A percentile compares a stretch with the other conserved stretches of the same genome.
These are phyloP conservation scores for Usnea hakonensis DNA, from an alignment of 495 filamentous ascomycete genomes.

Conservation along the genomic window DNA sequence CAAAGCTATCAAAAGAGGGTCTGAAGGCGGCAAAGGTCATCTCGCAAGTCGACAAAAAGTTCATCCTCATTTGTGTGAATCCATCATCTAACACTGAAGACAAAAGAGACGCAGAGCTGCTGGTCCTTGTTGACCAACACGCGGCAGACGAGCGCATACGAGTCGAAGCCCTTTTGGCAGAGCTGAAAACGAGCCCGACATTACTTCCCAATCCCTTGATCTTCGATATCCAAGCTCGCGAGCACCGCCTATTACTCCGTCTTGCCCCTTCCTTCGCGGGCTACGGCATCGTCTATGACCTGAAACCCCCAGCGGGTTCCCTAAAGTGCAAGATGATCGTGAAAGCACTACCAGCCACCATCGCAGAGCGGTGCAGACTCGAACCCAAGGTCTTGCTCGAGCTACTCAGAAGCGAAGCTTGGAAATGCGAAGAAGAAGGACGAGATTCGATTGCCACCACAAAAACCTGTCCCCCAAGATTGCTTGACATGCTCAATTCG, in stretches of 20 bases:
- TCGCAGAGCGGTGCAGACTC: conserved; percentile 65
- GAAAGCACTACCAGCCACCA: conserved; percentile 55
- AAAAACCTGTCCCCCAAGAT: conserved; percentile 48
- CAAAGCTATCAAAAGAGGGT: conserved; percentile 58
- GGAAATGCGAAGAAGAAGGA: conserved; percentile 32
- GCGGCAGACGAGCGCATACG: conserved; percentile 85
- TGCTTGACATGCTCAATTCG: conserved; percentile 85
- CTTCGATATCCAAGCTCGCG: conserved; percentile 54
- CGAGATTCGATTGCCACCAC: background rate
- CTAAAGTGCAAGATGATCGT: conserved; percentile 38
- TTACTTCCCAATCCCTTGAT: conserved; percentile 44
- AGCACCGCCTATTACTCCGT: conserved; percentile 47
- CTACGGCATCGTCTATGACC: conserved; percentile 65
- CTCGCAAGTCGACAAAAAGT: conserved; percentile 82
- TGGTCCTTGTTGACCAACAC: conserved; percentile 88
- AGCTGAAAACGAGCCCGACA: conserved; percentile 34
- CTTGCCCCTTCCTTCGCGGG: conserved; percentile 49
- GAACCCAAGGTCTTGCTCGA: conserved; percentile 63
- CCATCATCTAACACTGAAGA: conserved; percentile 1
- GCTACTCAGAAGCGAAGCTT: conserved; percentile 67
- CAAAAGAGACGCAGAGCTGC: conserved; percentile 22
- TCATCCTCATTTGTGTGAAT: conserved; percentile 61
- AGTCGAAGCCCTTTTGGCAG: conserved; percentile 60
- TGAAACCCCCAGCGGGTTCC: background rate
- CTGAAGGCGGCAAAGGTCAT: conserved; percentile 61